Evolutionary conservation across 1,284 basidiomycete species (phyloP).

Genomic region (Boletus smithii): DNA sequence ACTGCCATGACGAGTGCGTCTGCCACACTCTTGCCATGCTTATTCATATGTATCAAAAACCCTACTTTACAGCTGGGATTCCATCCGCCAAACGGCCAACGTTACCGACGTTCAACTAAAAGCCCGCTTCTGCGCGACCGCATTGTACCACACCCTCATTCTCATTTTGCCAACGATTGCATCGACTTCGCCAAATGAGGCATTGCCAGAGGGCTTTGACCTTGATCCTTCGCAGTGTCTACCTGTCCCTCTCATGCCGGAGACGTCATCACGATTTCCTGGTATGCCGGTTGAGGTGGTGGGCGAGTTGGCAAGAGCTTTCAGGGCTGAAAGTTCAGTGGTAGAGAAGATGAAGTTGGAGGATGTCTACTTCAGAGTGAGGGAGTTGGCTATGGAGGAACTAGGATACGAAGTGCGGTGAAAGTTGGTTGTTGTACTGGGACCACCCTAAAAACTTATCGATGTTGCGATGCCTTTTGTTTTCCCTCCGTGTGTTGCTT

Average conservation of each 20-base stretch:
- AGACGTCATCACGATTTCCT: conserved; percentile 66
- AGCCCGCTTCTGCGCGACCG: conserved; percentile 62
- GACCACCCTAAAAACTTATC: no score
- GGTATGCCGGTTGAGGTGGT: conserved; percentile 63
- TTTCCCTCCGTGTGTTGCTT: no score
- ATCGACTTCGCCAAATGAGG: conserved; percentile 29
- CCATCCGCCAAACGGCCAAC: conserved; percentile 62
- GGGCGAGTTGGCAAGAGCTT: conserved; percentile 54
- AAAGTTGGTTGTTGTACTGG: background rate
- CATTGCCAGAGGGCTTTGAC: conserved; percentile 47
- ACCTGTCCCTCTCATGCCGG: conserved; percentile 49
- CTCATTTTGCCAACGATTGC: conserved; percentile 40
- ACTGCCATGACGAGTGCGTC: conserved; percentile 82
- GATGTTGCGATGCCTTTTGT: no score
- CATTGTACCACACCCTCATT: conserved; percentile 61
- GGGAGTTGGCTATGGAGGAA: conserved; percentile 54
- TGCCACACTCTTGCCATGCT: conserved; percentile 4
- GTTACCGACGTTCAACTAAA: conserved; percentile 71
- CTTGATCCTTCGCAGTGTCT: conserved; percentile 53
- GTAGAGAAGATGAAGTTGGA: conserved; percentile 55
- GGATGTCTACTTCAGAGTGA: conserved; percentile 57
- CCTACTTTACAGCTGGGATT: conserved; percentile 57
- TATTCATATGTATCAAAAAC: conserved; percentile 1
- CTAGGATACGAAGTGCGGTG: conserved; percentile 31
- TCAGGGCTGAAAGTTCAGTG: conserved; percentile 53